Conservation (phyloP, 2,329 filamentous ascomycete species). For the Aureobasidium sp. region DNA sequence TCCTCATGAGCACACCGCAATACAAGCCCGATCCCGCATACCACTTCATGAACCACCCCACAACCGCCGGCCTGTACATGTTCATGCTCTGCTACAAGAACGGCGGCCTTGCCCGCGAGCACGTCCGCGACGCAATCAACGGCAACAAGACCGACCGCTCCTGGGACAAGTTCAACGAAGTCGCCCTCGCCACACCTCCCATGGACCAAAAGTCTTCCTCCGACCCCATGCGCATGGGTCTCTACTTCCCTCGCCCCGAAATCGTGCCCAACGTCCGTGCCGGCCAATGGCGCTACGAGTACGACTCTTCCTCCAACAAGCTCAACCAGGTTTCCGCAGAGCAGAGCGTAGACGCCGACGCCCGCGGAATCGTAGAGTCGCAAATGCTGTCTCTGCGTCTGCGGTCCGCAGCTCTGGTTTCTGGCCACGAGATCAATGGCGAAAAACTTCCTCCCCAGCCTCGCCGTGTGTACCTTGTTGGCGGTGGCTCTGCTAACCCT, state of each 20-base stretch:
- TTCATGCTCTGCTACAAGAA: conserved; percentile 99
- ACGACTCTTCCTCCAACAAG: conserved; percentile 41
- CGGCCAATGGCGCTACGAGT: conserved; percentile 80
- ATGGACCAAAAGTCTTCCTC: conserved; percentile 53
- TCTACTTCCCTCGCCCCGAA: conserved; percentile 94
- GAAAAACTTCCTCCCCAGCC: conserved; percentile 68
- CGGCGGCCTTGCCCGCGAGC: conserved; percentile 84
- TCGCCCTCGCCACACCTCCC: conserved; percentile 60
- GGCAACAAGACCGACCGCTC: conserved; percentile 38
- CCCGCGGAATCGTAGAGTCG: conserved; percentile 85
- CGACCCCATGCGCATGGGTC: conserved; percentile 69
- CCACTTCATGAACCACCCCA: conserved; percentile 98
- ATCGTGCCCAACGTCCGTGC: conserved; percentile 86
- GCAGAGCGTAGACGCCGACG: conserved; percentile 58
- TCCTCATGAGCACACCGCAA: conserved; percentile 90
- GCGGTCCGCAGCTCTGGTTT: conserved; percentile 70
- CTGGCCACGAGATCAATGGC: conserved; percentile 34
- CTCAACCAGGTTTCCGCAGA: conserved; percentile 35
- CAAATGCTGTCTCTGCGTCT: conserved; percentile 87
- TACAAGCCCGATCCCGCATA: conserved; percentile 87
- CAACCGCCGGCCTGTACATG: conserved; percentile 88
- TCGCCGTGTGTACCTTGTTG: conserved; percentile 85
- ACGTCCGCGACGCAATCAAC: conserved; percentile 75
- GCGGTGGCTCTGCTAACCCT: conserved; percentile 81
- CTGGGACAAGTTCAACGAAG: conserved; percentile 77